These are phyloP conservation scores for Populus deltoides DNA, from an alignment of 345 rosid species.

Conservation along the genomic window DNA sequence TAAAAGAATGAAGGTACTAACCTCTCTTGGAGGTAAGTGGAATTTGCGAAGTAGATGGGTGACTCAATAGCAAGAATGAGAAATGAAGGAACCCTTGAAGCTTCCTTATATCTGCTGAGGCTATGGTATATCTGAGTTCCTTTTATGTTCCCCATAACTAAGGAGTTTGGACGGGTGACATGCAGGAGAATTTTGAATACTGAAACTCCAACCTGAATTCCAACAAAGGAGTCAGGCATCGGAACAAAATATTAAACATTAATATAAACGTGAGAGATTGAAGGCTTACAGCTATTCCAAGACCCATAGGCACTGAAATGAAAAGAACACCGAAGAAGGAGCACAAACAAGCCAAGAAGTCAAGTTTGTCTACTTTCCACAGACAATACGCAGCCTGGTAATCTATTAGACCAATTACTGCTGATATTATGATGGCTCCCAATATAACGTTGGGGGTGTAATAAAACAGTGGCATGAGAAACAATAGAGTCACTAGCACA, in stretches of 20 bases:
- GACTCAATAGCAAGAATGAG: constrained; percentile 79
- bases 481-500: constrained; percentile 83
- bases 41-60: constrained; percentile 84
- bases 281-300: constrained; percentile 77
- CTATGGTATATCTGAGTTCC: constrained; percentile 81
- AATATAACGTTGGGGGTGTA: constrained; percentile 88
- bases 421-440: constrained; percentile 87
- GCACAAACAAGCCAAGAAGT: constrained; percentile 76
- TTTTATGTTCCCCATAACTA: constrained; percentile 66
- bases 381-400: constrained; percentile 57
- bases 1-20: constrained; percentile 16
- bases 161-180: constrained; percentile 82
- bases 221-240: neutral
- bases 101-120: constrained; percentile 62
- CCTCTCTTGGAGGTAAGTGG: constrained; percentile 92
- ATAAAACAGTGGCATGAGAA: constrained; percentile 89
- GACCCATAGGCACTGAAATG: constrained; percentile 88
- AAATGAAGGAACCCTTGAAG: constrained; percentile 67
- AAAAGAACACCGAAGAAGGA: constrained; percentile 94
- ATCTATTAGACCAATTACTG: constrained; percentile 88
- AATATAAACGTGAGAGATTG: neutral
- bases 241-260: neutral
- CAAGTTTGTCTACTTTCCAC: constrained; percentile 96
- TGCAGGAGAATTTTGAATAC: constrained; percentile 80
- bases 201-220: constrained; percentile 81